A percentile compares a stretch with the other conserved stretches of the same genome.
Evolutionary conservation across 2,329 filamentous ascomycete species (phyloP).

Genomic region (Colletotrichum sp.): DNA sequence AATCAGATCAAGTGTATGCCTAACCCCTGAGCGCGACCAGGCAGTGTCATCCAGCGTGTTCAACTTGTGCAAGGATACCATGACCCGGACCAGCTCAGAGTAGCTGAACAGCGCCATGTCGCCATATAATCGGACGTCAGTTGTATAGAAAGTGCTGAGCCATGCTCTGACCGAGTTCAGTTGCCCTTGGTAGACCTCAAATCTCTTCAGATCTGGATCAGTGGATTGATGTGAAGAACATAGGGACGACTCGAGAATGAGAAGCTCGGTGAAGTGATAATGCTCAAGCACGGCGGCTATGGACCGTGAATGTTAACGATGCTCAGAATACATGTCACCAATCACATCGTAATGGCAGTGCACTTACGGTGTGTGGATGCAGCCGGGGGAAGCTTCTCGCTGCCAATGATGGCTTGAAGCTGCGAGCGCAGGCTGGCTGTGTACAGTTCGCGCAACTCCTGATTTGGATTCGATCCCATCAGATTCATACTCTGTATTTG

Average conservation of each 20-base stretch:
- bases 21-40: not conserved
- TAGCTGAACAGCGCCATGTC: not conserved
- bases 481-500: not conserved
- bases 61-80: not conserved
- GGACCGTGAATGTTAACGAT: not conserved
- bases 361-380: not conserved
- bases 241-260: not conserved
- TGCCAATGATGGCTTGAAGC: not conserved
- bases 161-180: not conserved
- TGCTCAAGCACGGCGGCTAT: not conserved
- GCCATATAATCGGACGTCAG: fast-evolving
- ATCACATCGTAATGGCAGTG: fast-evolving
- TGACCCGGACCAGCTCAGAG: not conserved
- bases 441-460: not conserved
- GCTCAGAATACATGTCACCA: not conserved
- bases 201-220: not conserved
- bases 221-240: not conserved
- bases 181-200: not conserved
- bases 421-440: not conserved
- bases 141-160: not conserved
- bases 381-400: not conserved
- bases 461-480: not conserved
- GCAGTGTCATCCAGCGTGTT: not conserved
- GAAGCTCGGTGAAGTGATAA: not conserved
- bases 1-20: not conserved